Percentiles rank a stretch among this genome's conserved stretches.
Evolutionary conservation across 192 early-diverging fungal species (phyloP).

Genomic region (Coemansia sp.): DNA sequence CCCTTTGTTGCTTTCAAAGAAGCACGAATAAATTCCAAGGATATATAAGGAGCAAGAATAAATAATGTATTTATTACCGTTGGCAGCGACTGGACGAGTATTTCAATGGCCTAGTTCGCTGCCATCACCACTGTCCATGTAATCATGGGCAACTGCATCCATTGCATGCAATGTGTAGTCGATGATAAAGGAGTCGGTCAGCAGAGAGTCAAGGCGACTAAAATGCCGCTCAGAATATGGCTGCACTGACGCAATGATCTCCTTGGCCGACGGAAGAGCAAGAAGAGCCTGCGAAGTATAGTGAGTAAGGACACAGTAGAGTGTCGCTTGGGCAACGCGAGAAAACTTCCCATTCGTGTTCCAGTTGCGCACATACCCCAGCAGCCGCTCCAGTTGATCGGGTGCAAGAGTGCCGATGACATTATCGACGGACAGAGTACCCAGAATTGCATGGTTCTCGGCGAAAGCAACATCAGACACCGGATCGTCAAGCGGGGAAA

Average conservation of each 20-base stretch:
- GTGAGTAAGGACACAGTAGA: slow-evolving; percentile 74
- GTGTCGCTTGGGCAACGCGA: slow-evolving; percentile 75
- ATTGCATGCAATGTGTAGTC: slow-evolving; percentile 92
- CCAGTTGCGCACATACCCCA: slow-evolving; percentile 89
- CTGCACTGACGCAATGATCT: slow-evolving; percentile 78
- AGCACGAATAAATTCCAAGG: neutral
- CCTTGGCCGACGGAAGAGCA: slow-evolving; percentile 79
- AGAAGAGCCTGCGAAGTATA: slow-evolving; percentile 71
- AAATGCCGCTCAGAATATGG: slow-evolving; percentile 95
- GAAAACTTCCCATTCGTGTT: slow-evolving; percentile 90
- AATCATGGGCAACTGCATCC: slow-evolving; percentile 53
- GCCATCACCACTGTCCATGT: slow-evolving; percentile 23
- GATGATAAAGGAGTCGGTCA: slow-evolving; percentile 84
- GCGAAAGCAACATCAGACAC: neutral
- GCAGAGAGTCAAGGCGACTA: slow-evolving; percentile 71
- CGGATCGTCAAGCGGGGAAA: neutral
- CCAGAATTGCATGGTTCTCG: slow-evolving; percentile 20
- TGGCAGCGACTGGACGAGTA: neutral
- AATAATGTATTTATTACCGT: neutral
- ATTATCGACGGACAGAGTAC: slow-evolving; percentile 64
- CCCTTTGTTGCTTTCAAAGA: neutral
- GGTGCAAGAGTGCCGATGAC: slow-evolving; percentile 65
- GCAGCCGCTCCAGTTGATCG: slow-evolving; percentile 77
- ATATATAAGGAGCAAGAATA: too few relatives aligned
- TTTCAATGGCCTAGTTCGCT: neutral